These are phyloP conservation scores for Amauroascus niger DNA, from an alignment of 2,329 filamentous ascomycete species.

Conservation along the genomic window DNA sequence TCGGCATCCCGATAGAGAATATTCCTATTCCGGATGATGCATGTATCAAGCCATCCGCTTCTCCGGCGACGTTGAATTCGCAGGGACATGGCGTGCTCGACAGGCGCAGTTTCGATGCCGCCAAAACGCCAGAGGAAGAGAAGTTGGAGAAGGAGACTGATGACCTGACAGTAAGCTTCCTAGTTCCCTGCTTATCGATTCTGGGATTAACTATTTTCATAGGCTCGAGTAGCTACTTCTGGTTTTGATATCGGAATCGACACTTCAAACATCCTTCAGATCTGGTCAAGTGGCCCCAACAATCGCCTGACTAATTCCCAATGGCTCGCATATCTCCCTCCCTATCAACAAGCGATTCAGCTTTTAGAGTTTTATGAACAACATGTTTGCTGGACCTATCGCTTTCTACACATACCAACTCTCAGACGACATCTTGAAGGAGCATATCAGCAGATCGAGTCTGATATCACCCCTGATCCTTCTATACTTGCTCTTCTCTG, in stretches of 20 bases:
- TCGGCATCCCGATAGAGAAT: conserved; percentile 2
- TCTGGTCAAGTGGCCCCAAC: background rate
- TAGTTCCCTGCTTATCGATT: background rate
- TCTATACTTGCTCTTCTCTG: conserved; percentile 29
- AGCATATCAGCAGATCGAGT: conserved; percentile 25
- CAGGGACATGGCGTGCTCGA: background rate
- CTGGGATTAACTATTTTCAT: background rate
- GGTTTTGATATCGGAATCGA: background rate
- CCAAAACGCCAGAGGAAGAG: background rate
- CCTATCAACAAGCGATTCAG: conserved; percentile 23
- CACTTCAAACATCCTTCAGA: background rate
- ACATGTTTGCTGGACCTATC: conserved; percentile 31
- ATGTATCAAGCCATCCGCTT: background rate
- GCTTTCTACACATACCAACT: conserved; percentile 26
- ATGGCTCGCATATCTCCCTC: conserved; percentile 16
- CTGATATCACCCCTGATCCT: conserved; percentile 18
- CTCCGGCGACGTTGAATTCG: background rate
- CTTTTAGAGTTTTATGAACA: conserved; percentile 29
- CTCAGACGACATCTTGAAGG: conserved; percentile 23
- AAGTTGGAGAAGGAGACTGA: background rate
- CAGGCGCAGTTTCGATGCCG: background rate
- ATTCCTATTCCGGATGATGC: conserved; percentile 1
- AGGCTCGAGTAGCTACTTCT: background rate
- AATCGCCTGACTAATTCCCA: conserved; percentile 13
- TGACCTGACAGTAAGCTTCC: background rate